Percentiles rank a stretch among this genome's conserved stretches.
Conservation (phyloP, 352 stramenopile species). For the Globisporangium nagaii region DNA sequence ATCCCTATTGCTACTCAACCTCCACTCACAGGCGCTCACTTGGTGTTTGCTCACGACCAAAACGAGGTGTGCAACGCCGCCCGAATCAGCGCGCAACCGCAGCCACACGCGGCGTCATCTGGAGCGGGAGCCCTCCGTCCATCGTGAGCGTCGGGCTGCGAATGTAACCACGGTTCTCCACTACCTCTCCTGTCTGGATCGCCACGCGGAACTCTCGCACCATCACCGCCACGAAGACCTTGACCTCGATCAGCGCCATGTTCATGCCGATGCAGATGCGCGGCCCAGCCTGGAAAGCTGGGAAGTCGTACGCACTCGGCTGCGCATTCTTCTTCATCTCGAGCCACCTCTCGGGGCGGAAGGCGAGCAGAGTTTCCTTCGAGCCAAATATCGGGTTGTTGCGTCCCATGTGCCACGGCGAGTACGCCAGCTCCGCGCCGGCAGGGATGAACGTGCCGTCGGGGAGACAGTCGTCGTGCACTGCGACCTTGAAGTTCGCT, state of each 20-base stretch:
- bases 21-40: too few relatives aligned
- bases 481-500: not conserved
- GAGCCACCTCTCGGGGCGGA: constrained; percentile 64
- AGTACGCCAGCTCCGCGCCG: constrained; percentile 60
- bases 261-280: constrained; percentile 69
- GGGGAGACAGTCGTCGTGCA: not conserved
- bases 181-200: not conserved
- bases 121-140: not conserved
- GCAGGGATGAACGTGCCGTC: constrained; percentile 53
- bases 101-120: not conserved
- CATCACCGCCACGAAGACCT: not conserved
- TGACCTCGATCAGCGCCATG: constrained; percentile 34
- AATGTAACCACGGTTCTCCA: not conserved
- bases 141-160: not conserved
- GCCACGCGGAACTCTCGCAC: not conserved
- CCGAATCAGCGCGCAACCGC: too few relatives aligned
- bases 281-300: constrained; percentile 63
- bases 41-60: too few relatives aligned
- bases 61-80: too few relatives aligned
- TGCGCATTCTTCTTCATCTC: constrained; percentile 46
- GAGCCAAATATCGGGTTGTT: constrained; percentile 21
- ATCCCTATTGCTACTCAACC: too few relatives aligned
- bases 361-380: constrained; percentile 32
- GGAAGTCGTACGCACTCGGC: constrained; percentile 60
- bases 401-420: constrained; percentile 70